Evolutionary conservation across 1,284 basidiomycete genomes (phyloP), one percentile per base, ranked within the genome.

Genomic region (Sutorius eximius): DNA sequence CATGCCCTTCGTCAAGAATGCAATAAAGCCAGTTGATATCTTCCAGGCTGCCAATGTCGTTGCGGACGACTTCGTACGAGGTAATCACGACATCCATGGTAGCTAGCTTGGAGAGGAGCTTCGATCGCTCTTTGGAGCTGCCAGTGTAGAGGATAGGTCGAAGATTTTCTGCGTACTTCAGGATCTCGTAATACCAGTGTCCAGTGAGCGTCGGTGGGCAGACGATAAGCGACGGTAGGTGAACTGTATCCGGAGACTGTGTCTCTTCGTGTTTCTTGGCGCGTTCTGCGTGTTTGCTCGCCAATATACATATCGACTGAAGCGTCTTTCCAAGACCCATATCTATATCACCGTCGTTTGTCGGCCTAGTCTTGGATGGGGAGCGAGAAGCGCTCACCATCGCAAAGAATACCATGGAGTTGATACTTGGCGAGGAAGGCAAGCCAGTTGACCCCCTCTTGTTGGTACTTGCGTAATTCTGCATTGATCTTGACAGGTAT

Each of bases 241-340:
- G 95, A 24, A 91, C 82, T 12, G 89, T 77, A 68, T 97, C 93
- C 0, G 90, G 82, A 0, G 88, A 85, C 42, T 83, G 73, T 5
- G 87, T 90, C 57, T 82, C 77, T 64, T 85, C 79, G 72, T 87
- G 79, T 60, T 81, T 83, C 67, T 89, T 79, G 8, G 82, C 79
- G 11, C 96, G 86, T 72, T 99, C 97, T 66, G 86, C 82, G 65
- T 97, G 94, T 74, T 96, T 98, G 75, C 93, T 89, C 1, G 94
- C 92, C 27, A 99, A 79, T 59, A 99, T 99, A 67, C 95, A 97
- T 64, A 99, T 99, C 0, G 96, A 97, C 72, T 99, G 97, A 15
- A 99, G 76, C 1, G 95, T 98, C 77, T 99, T 99, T 29, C 97
- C 97, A 8, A 99, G 85, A 60, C 97, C 97, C 96, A 99, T 99